phyloP scores from a whole-genome alignment of 768 basidiomycete species.

The Lanmaoa rubissima region DNA sequence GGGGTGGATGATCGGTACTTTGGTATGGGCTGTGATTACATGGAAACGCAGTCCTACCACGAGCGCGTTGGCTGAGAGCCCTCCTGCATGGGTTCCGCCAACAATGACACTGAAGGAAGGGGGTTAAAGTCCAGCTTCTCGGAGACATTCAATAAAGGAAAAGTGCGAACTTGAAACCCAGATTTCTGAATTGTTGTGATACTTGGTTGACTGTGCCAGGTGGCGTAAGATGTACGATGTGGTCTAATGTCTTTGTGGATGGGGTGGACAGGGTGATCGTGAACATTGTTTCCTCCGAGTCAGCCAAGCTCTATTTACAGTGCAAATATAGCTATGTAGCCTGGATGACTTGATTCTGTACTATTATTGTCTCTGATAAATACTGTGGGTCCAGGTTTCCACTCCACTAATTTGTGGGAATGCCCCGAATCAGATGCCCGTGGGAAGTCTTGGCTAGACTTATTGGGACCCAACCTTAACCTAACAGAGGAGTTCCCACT shows the following conservation, averaged over 20 bases:
- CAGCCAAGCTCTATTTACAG: too few relatives aligned
- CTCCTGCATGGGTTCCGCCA: slow-evolving; percentile 65
- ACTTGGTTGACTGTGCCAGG: slow-evolving; percentile 53
- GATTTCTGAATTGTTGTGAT: slow-evolving; percentile 49
- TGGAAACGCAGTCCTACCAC: slow-evolving; percentile 39
- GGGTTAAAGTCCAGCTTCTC: neutral
- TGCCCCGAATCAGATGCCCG: too few relatives aligned
- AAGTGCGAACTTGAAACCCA: slow-evolving; percentile 62
- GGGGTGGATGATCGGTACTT: neutral
- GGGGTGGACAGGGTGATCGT: slow-evolving; percentile 22
- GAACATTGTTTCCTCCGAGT: neutral
- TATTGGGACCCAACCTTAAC: too few relatives aligned
- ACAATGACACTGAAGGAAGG: slow-evolving; percentile 50
- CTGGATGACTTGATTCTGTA: neutral
- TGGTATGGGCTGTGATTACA: neutral
- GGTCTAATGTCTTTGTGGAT: slow-evolving; percentile 53
- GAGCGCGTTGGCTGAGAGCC: slow-evolving; percentile 62
- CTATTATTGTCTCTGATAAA: neutral
- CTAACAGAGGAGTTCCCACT: too few relatives aligned
- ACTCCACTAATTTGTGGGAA: too few relatives aligned
- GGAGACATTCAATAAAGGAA: neutral
- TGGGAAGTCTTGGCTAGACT: too few relatives aligned
- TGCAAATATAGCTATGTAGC: neutral
- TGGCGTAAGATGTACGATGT: slow-evolving; percentile 70
- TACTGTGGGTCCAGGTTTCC: neutral